A percentile compares a stretch with the other conserved stretches of the same genome.
Evolutionary conservation across 768 basidiomycete genomes (phyloP).

Genomic region (Cyclocybe aegerita): DNA sequence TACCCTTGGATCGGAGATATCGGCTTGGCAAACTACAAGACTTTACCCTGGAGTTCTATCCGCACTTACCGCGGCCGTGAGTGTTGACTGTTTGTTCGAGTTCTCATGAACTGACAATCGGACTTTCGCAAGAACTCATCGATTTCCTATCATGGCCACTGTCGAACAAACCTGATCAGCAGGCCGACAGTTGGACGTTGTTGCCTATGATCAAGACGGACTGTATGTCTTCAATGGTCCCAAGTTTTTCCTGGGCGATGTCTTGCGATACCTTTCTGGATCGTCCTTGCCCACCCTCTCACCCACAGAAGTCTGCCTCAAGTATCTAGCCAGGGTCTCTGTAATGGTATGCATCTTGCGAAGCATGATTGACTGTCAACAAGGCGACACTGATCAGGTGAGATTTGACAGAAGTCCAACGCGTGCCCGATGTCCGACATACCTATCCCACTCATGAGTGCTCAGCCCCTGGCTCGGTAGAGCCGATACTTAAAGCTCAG

Average conservation of each 20-base stretch:
- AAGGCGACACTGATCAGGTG: too few relatives aligned
- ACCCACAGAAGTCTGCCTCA: too few relatives aligned
- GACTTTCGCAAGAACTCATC: conserved; percentile 1
- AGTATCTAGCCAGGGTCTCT: too few relatives aligned
- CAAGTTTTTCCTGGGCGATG: not conserved
- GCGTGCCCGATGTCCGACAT: too few relatives aligned
- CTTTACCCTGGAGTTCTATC: not conserved
- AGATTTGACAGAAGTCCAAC: too few relatives aligned
- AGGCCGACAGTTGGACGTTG: not conserved
- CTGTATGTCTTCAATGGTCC: not conserved
- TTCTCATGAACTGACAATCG: conserved; percentile 6
- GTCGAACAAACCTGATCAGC: not conserved
- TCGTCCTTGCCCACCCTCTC: too few relatives aligned
- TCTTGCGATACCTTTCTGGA: not conserved
- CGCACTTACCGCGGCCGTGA: conserved; percentile 9
- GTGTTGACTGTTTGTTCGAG: not conserved
- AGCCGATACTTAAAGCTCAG: too few relatives aligned
- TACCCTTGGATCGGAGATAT: not conserved
- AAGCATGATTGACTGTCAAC: too few relatives aligned
- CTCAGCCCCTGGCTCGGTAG: too few relatives aligned
- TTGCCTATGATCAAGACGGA: not conserved
- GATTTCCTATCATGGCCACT: too few relatives aligned
- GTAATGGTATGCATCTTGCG: too few relatives aligned
- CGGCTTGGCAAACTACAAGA: not conserved
- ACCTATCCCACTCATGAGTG: too few relatives aligned